Evolutionary conservation across 345 rosid species (phyloP), one percentile per base, ranked within the genome.

Genomic region (Reutealis trisperma): DNA sequence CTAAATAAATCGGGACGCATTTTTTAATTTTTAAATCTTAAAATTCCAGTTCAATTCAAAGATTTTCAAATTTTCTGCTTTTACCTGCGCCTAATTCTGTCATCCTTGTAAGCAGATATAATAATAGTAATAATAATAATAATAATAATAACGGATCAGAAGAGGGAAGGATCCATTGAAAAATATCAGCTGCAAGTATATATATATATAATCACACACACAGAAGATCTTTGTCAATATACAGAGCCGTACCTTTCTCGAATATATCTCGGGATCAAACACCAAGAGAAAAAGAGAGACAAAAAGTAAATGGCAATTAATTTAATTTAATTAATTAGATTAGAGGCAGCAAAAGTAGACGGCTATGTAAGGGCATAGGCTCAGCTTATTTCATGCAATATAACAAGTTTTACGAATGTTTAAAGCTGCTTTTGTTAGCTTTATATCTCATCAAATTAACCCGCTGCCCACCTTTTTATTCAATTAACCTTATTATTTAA

Each of bases 211-310:
- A n/a, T n/a, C n/a, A n/a, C 16, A 51, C 16, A 14, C 4, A 59
- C 77, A 83, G 78, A 79, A 84, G 79, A 86, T 86, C 81, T 83
- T 81, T 81, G 83, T 80, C 82, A 79, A 79, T 77, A 72, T 18
- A 62, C 81, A 82, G 84, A 71, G 82, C 78, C 71, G 89, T 82
- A 86, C 86, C 78, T 84, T 74, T 83, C 87, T 80, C 85, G 87
- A 80, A 82, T 76, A 71, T 62, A 78, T 82, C 87, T 86, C 80
- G 89, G 87, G 89, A 86, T 86, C 76, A 81, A 78, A 64, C 62
- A 60, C 69, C 55, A 59, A 3, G 1, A 25, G 70, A 60, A 60
- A 13, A 72, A 68, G 75, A 75, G 21, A 24, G 61, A 70, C 70
- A 59, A 59, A 78, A 27, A 27, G 30, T 64, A 57, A 42, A 8